Evolutionary conservation across 345 rosid genomes (phyloP), one percentile per base, ranked within the genome.

Genomic region (Psidium friedrichsthalianum): DNA sequence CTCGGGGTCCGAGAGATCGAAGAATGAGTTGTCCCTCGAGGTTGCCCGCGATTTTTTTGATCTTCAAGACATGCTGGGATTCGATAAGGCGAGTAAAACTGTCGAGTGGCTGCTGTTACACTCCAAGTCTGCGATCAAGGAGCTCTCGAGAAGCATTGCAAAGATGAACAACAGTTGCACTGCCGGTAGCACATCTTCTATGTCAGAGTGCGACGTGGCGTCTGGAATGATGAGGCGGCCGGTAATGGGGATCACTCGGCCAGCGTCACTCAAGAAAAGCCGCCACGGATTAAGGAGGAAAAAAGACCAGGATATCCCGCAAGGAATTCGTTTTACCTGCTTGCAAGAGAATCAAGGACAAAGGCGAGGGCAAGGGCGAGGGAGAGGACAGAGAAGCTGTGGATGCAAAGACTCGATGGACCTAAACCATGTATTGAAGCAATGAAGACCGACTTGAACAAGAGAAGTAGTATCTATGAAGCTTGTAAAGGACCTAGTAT

Each of bases 21-120:
- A 89, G 99, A 82, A 93, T 96, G 95, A 93, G 99, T 86, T 96
- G 87, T 96, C 99, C 11, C 89, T 93, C 25, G 93, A 93, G 49
- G 95, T 94, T 29, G 99, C 99, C 20, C 88, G 88, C 12, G 88
- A 92, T 69, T 94, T 96, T 87, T 96, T 95, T 36, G 93, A 95
- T 64, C 88, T 96, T 81, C 99, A 96, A 89, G 98, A 96, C 91
- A 90, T 91, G 92, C 86, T 96, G 61, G 93, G 96, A 83, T 95
- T 87, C 44, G 98, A 96, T 76, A 95, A 95, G 87, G 95, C 96
- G 9, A 96, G 98, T 86, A 94, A 93, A 83, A 95, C 98, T 22
- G 95, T 96, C 4, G 95, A 95, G 44, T 96, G 99, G 99, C 82
- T 96, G 25, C 95, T 96, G 52, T 57, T 82, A 51, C 95, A 94